Base-by-base conservation (phyloP, 306 rosid genomes). In the Malus fusca region DNA sequence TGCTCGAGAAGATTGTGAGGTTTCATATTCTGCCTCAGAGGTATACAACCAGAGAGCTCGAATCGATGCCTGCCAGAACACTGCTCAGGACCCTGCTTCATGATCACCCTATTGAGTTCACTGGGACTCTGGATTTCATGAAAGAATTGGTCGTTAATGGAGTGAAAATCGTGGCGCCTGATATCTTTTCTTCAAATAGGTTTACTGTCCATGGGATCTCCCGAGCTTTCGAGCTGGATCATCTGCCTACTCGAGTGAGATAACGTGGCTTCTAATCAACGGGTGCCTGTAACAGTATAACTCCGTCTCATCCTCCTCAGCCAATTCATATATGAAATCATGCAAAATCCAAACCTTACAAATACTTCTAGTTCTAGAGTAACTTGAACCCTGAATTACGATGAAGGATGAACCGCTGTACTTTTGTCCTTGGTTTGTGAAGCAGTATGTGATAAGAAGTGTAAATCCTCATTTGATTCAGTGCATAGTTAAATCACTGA, bases 141-240 rank as follows among this genome's bases (percentile, higher is more conserved):
- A 23, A 63, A 2, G 84, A 88, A 61, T 70, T 91, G 63, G 55
- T 82, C 9, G 60, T 93, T 44, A 84, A 81, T 68, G 91, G 97
- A 3, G 88, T 84, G 17, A 80, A 87, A 69, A 80, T 93, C 48
- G 91, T 86, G 66, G 85, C 74, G 8, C 91, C 96, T 23, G 93
- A 91, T 17, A 46, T 86, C 65, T 78, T 82, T 9, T 48, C 60
- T 74, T 93, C 96, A 0, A 81, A 84, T 17, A 90, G 74, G 25
- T 87, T 87, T 55, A 90, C 81, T 0, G 73, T 93, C 75, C 98
- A 91, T 83, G 97, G 96, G 67, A 91, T 91, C 77, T 86, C 94
- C 22, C 74, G 75, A 74, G 87, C 92, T 81, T 82, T 93, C 22
- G 69, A 85, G 61, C 69, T 81, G 75, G 52, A 61, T 4, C 77